phyloP scores from a whole-genome alignment of 192 early-diverging fungal species.

The Backusella liffmaniae region DNA sequence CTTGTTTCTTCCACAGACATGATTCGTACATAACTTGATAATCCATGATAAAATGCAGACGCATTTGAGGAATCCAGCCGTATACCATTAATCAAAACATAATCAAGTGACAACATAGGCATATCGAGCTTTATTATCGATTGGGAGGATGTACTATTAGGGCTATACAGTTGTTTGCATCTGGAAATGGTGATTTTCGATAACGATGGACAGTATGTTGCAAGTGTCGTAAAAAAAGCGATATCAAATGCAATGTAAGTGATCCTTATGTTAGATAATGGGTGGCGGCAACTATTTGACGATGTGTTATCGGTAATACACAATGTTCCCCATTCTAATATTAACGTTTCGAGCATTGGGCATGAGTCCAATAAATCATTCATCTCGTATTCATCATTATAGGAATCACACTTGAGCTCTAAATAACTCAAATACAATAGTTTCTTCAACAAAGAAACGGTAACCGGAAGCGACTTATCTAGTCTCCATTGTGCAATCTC shows the following conservation, averaged over 20 bases:
- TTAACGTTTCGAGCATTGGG: not conserved
- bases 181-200: not conserved
- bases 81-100: not conserved
- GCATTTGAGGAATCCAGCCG: not conserved
- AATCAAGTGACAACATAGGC: not conserved
- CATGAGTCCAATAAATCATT: not conserved
- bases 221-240: not conserved
- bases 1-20: not conserved
- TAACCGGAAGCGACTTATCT: not conserved
- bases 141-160: not conserved
- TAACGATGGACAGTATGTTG: not conserved
- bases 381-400: not conserved
- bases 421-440: not conserved
- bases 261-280: not conserved
- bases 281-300: not conserved
- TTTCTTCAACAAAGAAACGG: not conserved
- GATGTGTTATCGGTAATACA: not conserved
- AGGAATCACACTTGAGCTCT: not conserved
- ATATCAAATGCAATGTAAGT: constrained; percentile 4
- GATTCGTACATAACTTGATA: constrained; percentile 5
- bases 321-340: constrained; percentile 10
- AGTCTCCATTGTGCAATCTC: constrained; percentile 12
- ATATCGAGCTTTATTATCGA: not conserved
- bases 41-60: not conserved
- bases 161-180: not conserved